Percentiles rank a stretch among this genome's conserved stretches.
Conservation (phyloP, 192 early-diverging fungal genomes). For the Mortierella claussenii region DNA sequence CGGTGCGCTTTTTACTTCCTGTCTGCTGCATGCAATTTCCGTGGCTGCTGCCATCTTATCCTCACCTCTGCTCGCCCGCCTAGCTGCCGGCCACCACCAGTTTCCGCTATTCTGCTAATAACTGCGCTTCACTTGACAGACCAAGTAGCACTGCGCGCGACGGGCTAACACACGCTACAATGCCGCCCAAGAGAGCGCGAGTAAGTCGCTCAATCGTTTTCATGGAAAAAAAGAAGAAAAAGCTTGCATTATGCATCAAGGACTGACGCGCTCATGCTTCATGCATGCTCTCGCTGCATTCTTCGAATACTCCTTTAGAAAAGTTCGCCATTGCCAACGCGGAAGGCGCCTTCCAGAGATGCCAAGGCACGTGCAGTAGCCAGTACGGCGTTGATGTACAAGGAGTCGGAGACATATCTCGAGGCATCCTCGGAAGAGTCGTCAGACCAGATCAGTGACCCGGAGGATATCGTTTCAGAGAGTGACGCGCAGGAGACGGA, state of each 20-base stretch:
- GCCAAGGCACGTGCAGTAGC: constrained; percentile 42
- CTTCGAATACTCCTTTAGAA: background rate
- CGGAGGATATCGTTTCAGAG: constrained; percentile 20
- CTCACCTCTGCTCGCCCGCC: too few species aligned
- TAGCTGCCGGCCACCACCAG: too few species aligned
- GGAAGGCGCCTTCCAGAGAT: constrained; percentile 19
- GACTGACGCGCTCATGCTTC: too few species aligned
- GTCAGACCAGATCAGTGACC: constrained; percentile 35
- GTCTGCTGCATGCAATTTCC: too few species aligned
- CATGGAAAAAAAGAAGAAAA: too few species aligned
- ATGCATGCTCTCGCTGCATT: background rate
- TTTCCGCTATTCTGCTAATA: too few species aligned
- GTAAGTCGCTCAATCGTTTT: constrained; percentile 12
- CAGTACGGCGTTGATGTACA: constrained; percentile 45
- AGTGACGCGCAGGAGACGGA: constrained; percentile 4
- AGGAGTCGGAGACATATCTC: constrained; percentile 23
- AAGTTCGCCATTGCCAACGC: constrained; percentile 7
- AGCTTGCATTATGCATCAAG: too few species aligned
- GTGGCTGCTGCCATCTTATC: too few species aligned
- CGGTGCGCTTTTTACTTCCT: too few species aligned
- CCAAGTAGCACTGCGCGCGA: background rate
- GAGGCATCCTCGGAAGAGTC: background rate
- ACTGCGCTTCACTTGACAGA: background rate
- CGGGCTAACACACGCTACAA: background rate
- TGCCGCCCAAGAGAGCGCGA: constrained; percentile 38